A percentile compares a stretch with the other conserved stretches of the same genome.
Evolutionary conservation across 225 moss, liverwort and hornwort genomes (phyloP).

Genomic region (Pseudoscleropodium purum): DNA sequence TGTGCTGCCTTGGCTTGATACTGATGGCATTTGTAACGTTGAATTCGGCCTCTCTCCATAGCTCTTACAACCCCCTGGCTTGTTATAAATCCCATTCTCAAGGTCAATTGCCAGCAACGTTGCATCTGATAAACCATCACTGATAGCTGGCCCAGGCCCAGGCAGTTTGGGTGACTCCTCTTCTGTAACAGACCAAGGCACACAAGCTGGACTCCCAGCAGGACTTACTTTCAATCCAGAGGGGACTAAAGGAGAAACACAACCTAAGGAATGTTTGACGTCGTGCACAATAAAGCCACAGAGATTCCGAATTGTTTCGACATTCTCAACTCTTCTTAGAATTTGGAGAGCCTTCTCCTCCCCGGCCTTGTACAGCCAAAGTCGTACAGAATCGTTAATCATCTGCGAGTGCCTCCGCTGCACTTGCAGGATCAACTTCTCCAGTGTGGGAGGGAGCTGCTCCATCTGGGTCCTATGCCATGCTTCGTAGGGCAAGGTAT

Average conservation of each 20-base stretch:
- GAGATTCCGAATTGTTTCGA: neutral
- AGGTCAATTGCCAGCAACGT: neutral
- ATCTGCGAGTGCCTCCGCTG: conserved; percentile 6
- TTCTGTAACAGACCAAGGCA: neutral
- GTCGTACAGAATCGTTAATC: neutral
- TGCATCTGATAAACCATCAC: neutral
- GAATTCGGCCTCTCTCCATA: neutral
- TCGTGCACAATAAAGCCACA: neutral
- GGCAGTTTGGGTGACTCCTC: neutral
- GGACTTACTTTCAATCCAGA: neutral
- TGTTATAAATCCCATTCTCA: neutral
- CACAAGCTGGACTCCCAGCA: neutral
- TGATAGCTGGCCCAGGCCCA: neutral
- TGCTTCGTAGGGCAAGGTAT: neutral
- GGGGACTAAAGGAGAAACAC: neutral
- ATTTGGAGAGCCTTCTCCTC: neutral
- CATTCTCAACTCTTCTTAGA: neutral
- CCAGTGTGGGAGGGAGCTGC: neutral
- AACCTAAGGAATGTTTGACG: neutral
- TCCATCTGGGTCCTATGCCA: neutral
- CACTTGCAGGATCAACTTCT: conserved; percentile 4
- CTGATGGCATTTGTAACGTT: neutral
- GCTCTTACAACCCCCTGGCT: neutral
- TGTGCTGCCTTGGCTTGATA: conserved; percentile 21
- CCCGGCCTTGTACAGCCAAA: neutral